Percentiles rank a stretch among this genome's conserved stretches.
These are phyloP conservation scores for Mesembryanthemum crystallinum DNA, from an alignment of 148 eudicot species.

Conservation along the genomic window DNA sequence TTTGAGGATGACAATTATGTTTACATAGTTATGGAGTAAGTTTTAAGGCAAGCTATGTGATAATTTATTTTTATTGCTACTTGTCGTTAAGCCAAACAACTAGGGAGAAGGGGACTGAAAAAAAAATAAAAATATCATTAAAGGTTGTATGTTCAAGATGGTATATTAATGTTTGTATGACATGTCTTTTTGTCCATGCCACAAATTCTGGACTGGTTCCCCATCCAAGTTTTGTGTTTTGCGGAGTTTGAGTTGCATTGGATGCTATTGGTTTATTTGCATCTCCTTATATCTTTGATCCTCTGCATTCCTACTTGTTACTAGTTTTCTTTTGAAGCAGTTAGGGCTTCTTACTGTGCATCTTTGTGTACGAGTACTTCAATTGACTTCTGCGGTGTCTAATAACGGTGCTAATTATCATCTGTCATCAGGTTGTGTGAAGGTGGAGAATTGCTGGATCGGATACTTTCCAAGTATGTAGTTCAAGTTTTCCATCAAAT, in stretches of 20 bases:
- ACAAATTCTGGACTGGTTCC: neutral
- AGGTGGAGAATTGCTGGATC: slow-evolving; percentile 94
- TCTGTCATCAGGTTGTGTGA: slow-evolving; percentile 73
- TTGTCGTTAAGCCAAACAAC: neutral
- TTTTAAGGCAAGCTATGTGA: neutral
- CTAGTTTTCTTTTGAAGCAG: neutral
- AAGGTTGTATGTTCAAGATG: neutral
- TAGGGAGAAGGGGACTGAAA: neutral
- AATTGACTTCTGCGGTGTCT: neutral
- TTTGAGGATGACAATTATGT: slow-evolving; percentile 89
- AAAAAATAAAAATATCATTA: neutral
- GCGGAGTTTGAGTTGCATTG: neutral
- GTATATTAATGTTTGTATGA: neutral
- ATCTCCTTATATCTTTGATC: neutral
- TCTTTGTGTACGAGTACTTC: neutral
- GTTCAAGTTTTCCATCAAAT: neutral
- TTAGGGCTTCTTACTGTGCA: neutral
- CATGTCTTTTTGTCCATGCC: neutral
- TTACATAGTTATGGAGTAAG: slow-evolving; percentile 99
- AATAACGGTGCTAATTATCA: neutral
- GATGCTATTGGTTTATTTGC: neutral
- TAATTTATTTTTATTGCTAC: neutral
- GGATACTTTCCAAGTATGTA: slow-evolving; percentile 79
- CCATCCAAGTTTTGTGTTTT: neutral
- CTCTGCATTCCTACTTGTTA: neutral